phyloP scores from a whole-genome alignment of 495 filamentous ascomycete species.

The Cenococcum geophilum region DNA sequence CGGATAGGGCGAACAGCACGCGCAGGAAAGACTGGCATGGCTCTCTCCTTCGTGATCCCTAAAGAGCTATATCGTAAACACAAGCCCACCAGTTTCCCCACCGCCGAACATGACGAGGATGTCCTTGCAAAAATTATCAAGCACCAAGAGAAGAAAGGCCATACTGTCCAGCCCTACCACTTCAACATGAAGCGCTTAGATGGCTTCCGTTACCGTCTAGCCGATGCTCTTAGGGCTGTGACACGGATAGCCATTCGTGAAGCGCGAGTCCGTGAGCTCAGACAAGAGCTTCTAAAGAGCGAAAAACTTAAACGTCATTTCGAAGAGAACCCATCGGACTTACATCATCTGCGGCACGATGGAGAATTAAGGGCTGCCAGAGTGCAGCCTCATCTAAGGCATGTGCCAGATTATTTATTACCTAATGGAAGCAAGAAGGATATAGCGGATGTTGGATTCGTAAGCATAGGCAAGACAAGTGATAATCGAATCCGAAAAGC shows the following conservation, averaged over 20 bases:
- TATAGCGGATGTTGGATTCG: conserved; percentile 61
- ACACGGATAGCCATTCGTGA: conserved; percentile 81
- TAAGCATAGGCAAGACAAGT: conserved; percentile 71
- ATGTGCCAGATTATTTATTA: conserved; percentile 92
- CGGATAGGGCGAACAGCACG: conserved; percentile 90
- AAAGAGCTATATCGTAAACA: conserved; percentile 76
- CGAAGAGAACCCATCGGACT: conserved; percentile 89
- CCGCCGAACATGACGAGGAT: conserved; percentile 73
- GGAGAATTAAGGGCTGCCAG: conserved; percentile 72
- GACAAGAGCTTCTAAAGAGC: conserved; percentile 81
- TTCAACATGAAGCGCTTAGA: conserved; percentile 94
- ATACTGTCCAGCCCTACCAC: conserved; percentile 77
- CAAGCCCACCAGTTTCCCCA: conserved; percentile 68
- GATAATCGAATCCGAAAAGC: conserved; percentile 52
- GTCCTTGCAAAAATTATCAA: conserved; percentile 65
- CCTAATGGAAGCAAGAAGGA: conserved; percentile 69
- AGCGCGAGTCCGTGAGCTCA: conserved; percentile 78
- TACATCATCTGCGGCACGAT: conserved; percentile 84
- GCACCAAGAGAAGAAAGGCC: conserved; percentile 50
- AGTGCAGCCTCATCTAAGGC: conserved; percentile 83
- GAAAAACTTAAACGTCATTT: conserved; percentile 94
- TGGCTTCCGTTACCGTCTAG: conserved; percentile 89
- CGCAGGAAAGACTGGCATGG: conserved; percentile 85
- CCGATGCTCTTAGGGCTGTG: conserved; percentile 76
- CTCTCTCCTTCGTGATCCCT: conserved; percentile 88